Evolutionary conservation across 179 eudicot genomes (phyloP).

Genomic region (Beta lomatogona): DNA sequence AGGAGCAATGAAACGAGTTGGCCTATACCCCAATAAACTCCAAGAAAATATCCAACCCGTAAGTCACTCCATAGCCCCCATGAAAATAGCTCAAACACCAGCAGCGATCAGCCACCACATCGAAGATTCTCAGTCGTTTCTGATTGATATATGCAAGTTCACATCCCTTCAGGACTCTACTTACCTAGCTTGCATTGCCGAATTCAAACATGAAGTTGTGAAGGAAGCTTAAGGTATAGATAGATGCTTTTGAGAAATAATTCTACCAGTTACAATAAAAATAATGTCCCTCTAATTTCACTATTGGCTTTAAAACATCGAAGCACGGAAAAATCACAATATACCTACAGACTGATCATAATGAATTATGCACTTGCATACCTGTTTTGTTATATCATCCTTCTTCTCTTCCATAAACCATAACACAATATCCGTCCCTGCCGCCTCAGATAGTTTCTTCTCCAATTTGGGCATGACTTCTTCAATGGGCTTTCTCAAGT

Average conservation of each 20-base stretch:
- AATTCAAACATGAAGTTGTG: too few relatives aligned
- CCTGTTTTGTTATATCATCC: constrained; percentile 89
- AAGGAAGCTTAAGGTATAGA: too few relatives aligned
- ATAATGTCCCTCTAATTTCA: too few relatives aligned
- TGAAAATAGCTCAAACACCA: too few relatives aligned
- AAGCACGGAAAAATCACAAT: neutral
- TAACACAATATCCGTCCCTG: constrained; percentile 77
- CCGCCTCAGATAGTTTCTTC: constrained; percentile 81
- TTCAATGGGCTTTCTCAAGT: constrained; percentile 81
- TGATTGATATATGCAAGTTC: neutral
- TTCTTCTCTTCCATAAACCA: constrained; percentile 97
- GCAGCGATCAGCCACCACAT: neutral
- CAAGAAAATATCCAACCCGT: too few relatives aligned
- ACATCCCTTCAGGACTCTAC: neutral
- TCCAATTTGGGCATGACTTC: constrained; percentile 85
- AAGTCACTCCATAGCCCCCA: too few relatives aligned
- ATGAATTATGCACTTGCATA: constrained; percentile 20
- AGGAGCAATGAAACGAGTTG: too few relatives aligned
- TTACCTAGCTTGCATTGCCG: neutral
- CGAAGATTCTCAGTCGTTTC: neutral
- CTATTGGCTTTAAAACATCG: too few relatives aligned
- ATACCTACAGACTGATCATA: neutral
- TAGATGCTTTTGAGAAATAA: neutral
- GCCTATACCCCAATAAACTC: too few relatives aligned
- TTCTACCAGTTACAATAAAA: too few relatives aligned